A percentile compares a stretch with the other conserved stretches of the same genome.
Conservation (phyloP, 352 stramenopile genomes). For the Phytophthora pisi region DNA sequence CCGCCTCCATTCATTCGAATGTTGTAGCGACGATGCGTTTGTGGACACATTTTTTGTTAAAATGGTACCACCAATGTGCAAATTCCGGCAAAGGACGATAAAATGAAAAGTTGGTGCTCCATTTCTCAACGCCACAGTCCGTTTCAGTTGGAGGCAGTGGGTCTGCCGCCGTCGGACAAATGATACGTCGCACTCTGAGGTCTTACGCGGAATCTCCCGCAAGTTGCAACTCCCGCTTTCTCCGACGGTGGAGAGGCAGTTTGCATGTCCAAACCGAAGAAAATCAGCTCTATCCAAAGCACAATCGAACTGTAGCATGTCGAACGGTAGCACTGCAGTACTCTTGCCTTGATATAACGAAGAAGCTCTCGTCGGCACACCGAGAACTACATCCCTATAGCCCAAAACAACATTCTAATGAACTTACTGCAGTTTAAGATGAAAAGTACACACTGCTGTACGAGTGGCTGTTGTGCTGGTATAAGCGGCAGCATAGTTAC, state of each 20-base stretch:
- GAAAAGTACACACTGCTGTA: too few relatives aligned
- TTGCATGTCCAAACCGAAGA: not conserved
- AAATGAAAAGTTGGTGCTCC: not conserved
- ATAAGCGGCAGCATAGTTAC: too few relatives aligned
- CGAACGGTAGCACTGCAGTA: not conserved
- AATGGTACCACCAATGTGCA: not conserved
- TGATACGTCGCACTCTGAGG: conserved; percentile 4
- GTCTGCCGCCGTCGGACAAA: conserved; percentile 20
- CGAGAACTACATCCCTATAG: too few relatives aligned
- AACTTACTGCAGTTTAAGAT: too few relatives aligned
- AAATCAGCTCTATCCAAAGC: not conserved
- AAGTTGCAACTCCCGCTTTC: conserved; percentile 4
- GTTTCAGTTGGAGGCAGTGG: conserved; percentile 5
- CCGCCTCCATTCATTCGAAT: too few relatives aligned
- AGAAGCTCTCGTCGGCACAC: too few relatives aligned
- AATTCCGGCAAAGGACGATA: not conserved
- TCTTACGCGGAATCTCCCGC: not conserved
- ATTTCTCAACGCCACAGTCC: conserved; percentile 9
- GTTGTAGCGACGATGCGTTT: too few relatives aligned
- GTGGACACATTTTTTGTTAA: not conserved
- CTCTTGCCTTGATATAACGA: too few relatives aligned
- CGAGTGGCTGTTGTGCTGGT: too few relatives aligned
- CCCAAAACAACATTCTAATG: too few relatives aligned
- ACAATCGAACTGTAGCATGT: not conserved
- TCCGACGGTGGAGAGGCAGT: conserved; percentile 14